Evolutionary conservation across 2,329 filamentous ascomycete species (phyloP).

Genomic region (Ophiocordyceps camponoti-rufipedis): DNA sequence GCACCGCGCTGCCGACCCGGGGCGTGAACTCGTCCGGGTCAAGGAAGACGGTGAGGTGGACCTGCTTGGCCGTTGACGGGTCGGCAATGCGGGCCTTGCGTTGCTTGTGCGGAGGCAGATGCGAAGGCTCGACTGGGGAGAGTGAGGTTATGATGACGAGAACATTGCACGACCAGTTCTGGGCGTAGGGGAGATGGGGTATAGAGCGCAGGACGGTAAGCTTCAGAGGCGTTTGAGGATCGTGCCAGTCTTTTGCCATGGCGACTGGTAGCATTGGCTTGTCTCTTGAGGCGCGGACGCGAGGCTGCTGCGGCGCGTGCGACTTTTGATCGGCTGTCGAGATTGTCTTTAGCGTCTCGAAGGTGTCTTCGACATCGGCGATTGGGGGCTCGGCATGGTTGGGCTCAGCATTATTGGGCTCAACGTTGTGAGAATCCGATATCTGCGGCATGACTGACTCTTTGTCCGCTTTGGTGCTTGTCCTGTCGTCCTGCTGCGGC

Average conservation of each 20-base stretch:
- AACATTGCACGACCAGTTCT: constrained; percentile 39
- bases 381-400: constrained; percentile 5
- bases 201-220: constrained; percentile 31
- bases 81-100: constrained; percentile 32
- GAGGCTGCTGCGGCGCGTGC: not conserved
- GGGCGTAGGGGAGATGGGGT: constrained; percentile 32
- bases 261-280: constrained; percentile 11
- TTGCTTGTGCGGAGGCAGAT: constrained; percentile 30
- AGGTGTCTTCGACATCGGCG: constrained; percentile 15
- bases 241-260: constrained; percentile 21
- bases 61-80: constrained; percentile 30
- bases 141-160: constrained; percentile 30
- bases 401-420: too few relatives aligned
- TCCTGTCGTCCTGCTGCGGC: not conserved
- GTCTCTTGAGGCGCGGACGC: not conserved
- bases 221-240: constrained; percentile 25
- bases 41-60: constrained; percentile 35
- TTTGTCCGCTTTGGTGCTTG: not conserved
- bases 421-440: not conserved
- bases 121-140: constrained; percentile 27
- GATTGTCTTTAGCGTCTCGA: constrained; percentile 19
- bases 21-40: constrained; percentile 31
- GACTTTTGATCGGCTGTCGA: constrained; percentile 7
- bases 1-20: constrained; percentile 25
- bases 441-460: not conserved